phyloP scores from a whole-genome alignment of 495 filamentous ascomycete species.

The Aspergillus asperescens region DNA sequence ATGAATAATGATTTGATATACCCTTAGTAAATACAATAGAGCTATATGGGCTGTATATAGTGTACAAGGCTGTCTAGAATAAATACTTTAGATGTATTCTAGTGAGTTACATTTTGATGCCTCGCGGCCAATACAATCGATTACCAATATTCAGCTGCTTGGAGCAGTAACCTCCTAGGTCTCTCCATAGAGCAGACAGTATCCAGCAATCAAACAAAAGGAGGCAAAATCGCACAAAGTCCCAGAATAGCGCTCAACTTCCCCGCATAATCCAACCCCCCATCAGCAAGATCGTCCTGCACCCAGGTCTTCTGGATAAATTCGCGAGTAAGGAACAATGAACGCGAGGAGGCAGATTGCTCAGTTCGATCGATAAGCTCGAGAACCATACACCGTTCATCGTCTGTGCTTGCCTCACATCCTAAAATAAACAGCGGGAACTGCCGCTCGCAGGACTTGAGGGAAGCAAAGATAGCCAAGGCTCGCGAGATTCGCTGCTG shows the following conservation, averaged over 20 bases:
- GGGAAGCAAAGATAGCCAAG: background rate
- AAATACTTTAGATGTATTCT: no score
- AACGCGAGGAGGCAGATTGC: slow-evolving; percentile 4
- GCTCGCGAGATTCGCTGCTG: slow-evolving; percentile 2
- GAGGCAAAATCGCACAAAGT: slow-evolving; percentile 6
- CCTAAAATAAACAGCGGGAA: slow-evolving; percentile 14
- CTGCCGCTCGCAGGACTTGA: slow-evolving; percentile 9
- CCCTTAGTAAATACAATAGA: no score
- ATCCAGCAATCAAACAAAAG: slow-evolving; percentile 13
- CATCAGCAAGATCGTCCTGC: slow-evolving; percentile 15
- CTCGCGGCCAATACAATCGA: no score
- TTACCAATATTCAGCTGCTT: no score
- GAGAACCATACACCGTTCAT: slow-evolving; percentile 5
- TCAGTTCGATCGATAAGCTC: slow-evolving; percentile 12
- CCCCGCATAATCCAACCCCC: slow-evolving; percentile 2
- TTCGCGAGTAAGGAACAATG: background rate
- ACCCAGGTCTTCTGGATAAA: slow-evolving; percentile 11
- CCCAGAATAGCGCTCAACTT: slow-evolving; percentile 8
- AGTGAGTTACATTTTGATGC: no score
- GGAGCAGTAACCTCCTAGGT: no score
- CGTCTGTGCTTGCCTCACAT: slow-evolving; percentile 12
- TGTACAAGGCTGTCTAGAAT: no score
- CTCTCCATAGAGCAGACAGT: no score
- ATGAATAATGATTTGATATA: no score
- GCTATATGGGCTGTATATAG: no score